These are phyloP conservation scores for Centella asiatica DNA, from an alignment of 129 eudicot species.

Conservation along the genomic window DNA sequence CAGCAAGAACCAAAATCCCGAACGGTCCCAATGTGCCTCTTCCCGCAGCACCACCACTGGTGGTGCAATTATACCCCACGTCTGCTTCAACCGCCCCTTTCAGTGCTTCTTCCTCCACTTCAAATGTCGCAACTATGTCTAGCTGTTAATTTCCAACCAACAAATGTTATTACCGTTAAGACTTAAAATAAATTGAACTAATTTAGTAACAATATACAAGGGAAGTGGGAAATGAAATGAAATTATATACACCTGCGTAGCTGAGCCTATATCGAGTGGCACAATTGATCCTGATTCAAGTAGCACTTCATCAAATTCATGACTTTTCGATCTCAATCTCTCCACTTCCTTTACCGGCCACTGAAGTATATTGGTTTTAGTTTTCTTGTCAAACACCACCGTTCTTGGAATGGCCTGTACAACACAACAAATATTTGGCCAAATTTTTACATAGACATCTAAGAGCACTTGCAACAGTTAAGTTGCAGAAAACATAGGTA, in stretches of 20 bases:
- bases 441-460: neutral
- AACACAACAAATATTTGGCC: neutral
- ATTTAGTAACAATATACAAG: neutral
- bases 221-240: neutral
- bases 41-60: slow-evolving; percentile 51
- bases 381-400: slow-evolving; percentile 64
- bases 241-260: slow-evolving; percentile 53
- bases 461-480: too few species aligned
- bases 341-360: slow-evolving; percentile 90
- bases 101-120: slow-evolving; percentile 34
- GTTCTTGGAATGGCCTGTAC: slow-evolving; percentile 81
- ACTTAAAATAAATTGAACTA: neutral
- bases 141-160: slow-evolving; percentile 32
- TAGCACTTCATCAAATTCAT: slow-evolving; percentile 20
- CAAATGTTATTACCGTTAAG: neutral
- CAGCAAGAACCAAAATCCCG: slow-evolving; percentile 76
- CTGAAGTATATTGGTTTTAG: slow-evolving; percentile 60
- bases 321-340: slow-evolving; percentile 34
- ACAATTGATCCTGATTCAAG: slow-evolving; percentile 73
- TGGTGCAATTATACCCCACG: slow-evolving; percentile 60
- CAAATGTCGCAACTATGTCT: slow-evolving; percentile 64
- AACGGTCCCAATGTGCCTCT: slow-evolving; percentile 81
- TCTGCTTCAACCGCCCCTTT: slow-evolving; percentile 36
- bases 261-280: slow-evolving; percentile 45
- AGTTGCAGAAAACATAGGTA: too few species aligned